Conservation (phyloP, 352 stramenopile species). For the Achlya hypogyna region DNA sequence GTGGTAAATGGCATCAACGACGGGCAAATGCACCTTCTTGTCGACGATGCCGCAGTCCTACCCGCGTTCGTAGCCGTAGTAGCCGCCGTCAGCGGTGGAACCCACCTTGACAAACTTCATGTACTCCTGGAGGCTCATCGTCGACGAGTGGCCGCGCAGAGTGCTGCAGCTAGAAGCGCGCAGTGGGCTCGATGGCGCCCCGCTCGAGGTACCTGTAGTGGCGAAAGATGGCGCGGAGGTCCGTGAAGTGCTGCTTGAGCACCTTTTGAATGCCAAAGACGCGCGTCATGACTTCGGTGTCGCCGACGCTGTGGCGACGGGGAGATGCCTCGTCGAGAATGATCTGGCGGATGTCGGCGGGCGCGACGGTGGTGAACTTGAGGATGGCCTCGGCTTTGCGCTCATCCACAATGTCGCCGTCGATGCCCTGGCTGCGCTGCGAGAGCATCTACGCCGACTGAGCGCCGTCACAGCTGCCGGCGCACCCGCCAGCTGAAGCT, state of each 20-base stretch:
- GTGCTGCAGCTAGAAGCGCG: conserved; percentile 38
- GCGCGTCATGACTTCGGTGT: conserved; percentile 33
- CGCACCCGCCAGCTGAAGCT: conserved; percentile 43
- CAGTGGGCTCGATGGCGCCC: not conserved
- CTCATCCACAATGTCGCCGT: conserved; percentile 31
- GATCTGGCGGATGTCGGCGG: conserved; percentile 41
- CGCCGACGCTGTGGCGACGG: not conserved
- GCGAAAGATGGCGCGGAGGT: conserved; percentile 76
- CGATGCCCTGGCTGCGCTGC: conserved; percentile 4
- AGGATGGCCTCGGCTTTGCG: conserved; percentile 49
- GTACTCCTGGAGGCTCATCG: conserved; percentile 64
- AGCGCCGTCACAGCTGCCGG: conserved; percentile 32
- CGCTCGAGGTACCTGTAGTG: conserved; percentile 46
- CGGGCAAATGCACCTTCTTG: conserved; percentile 30
- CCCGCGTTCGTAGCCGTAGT: not conserved
- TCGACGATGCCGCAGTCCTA: conserved; percentile 46
- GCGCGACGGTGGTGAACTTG: conserved; percentile 48
- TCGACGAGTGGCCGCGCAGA: conserved; percentile 49
- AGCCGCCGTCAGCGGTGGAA: not conserved
- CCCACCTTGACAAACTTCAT: conserved; percentile 64
- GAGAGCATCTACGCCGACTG: conserved; percentile 34
- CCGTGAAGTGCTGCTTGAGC: conserved; percentile 54
- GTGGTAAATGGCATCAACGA: conserved; percentile 40
- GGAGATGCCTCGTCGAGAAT: conserved; percentile 39
- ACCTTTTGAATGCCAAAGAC: conserved; percentile 43